phyloP scores from a whole-genome alignment of 1,284 basidiomycete genomes.

The Apiotrichum mycotoxinovorans region DNA sequence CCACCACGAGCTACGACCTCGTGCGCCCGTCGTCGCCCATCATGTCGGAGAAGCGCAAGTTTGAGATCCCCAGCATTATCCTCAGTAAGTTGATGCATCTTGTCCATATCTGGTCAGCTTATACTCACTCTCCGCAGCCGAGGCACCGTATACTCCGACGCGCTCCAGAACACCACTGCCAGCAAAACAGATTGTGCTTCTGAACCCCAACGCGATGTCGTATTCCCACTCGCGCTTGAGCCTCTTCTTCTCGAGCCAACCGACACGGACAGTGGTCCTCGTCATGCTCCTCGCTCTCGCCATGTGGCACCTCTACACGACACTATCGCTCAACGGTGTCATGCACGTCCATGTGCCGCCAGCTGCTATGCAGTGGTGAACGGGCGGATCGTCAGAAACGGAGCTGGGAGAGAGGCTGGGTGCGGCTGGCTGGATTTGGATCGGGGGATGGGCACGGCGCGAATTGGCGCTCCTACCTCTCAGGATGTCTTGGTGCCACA shows the following conservation, averaged over 20 bases:
- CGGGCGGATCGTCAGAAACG: not conserved
- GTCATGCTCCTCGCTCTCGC: slow-evolving; percentile 13
- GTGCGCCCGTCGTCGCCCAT: not conserved
- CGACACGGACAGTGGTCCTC: slow-evolving; percentile 8
- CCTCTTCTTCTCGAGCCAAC: not conserved
- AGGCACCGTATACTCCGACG: not conserved
- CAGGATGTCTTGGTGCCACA: too few relatives aligned
- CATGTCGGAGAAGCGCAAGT: not conserved
- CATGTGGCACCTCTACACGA: slow-evolving; percentile 16
- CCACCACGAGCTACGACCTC: not conserved
- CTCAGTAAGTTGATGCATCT: slow-evolving; percentile 23
- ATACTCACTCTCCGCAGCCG: not conserved
- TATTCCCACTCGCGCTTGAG: slow-evolving; percentile 3
- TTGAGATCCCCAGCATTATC: slow-evolving; percentile 27
- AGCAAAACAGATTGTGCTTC: slow-evolving; percentile 27
- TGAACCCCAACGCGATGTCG: slow-evolving; percentile 20
- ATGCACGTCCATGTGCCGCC: not conserved
- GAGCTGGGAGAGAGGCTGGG: not conserved
- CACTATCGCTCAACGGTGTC: slow-evolving; percentile 3
- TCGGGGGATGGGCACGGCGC: too few relatives aligned
- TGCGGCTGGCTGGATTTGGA: too few relatives aligned
- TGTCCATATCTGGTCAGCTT: too few relatives aligned
- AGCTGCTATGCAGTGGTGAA: not conserved
- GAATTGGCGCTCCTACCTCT: too few relatives aligned
- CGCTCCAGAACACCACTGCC: slow-evolving; percentile 18